phyloP scores from a whole-genome alignment of 345 rosid species.

The Eutrema yunnanense region DNA sequence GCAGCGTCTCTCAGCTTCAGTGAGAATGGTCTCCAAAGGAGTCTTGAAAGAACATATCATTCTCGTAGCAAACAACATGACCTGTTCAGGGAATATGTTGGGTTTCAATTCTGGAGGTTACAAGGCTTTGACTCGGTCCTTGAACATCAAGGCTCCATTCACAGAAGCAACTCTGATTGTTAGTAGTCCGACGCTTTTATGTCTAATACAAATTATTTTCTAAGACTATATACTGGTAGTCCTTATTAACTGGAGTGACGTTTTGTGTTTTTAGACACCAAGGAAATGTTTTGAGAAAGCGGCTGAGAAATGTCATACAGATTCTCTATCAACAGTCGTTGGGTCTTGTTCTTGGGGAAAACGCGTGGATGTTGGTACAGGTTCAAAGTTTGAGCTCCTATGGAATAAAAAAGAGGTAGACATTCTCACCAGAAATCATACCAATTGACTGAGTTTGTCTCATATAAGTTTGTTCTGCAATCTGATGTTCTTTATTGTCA shows the following conservation, averaged over 20 bases:
- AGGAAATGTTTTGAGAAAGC: conserved; percentile 89
- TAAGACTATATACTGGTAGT: conserved; percentile 1
- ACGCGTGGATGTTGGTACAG: conserved; percentile 87
- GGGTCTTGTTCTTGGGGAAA: conserved; percentile 98
- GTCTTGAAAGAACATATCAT: conserved; percentile 81
- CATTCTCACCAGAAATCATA: neutral
- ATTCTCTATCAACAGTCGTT: conserved; percentile 72
- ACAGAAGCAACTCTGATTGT: conserved; percentile 92
- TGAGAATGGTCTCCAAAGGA: conserved; percentile 77
- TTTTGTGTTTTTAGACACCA: conserved; percentile 49
- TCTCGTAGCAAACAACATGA: conserved; percentile 84
- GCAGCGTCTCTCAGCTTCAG: conserved; percentile 91
- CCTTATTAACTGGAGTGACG: neutral
- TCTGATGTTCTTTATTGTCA: conserved; percentile 16
- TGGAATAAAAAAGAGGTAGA: conserved; percentile 59
- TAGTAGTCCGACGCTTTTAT: conserved; percentile 27
- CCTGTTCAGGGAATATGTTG: conserved; percentile 75
- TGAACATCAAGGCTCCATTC: conserved; percentile 87
- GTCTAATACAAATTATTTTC: neutral
- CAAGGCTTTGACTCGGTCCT: conserved; percentile 61
- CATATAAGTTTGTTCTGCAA: neutral
- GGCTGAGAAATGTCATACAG: conserved; percentile 74
- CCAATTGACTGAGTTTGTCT: conserved; percentile 6
- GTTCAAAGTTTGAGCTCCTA: conserved; percentile 74
- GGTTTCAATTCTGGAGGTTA: conserved; percentile 90